These are phyloP conservation scores for Ceratopteris richardii DNA, from an alignment of 75 land plant genomes.

Conservation along the genomic window DNA sequence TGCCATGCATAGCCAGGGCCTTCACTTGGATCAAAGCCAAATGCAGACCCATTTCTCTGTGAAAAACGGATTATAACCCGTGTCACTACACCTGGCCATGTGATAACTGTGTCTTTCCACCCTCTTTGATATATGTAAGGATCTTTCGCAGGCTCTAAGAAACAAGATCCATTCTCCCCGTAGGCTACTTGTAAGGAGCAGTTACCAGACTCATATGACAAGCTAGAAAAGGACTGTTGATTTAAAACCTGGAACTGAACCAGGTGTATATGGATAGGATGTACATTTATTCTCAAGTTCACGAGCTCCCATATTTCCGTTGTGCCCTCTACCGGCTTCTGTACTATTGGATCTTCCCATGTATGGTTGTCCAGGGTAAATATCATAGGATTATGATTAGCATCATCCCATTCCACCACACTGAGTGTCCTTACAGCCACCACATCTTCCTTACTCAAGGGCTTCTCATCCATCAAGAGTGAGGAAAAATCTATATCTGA, in stretches of 20 bases:
- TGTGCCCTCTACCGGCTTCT: conserved; percentile 23
- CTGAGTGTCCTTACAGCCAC: conserved; percentile 2
- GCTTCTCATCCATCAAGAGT: background rate
- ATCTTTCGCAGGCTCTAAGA: background rate
- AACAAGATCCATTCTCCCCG: background rate
- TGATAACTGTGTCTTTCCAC: conserved; percentile 35
- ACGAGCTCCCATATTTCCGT: conserved; percentile 31
- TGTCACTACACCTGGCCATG: conserved; percentile 16
- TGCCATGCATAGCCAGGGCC: conserved; percentile 37
- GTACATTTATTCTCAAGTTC: conserved; percentile 21
- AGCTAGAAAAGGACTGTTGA: background rate
- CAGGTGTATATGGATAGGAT: conserved; percentile 36
- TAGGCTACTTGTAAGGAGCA: background rate
- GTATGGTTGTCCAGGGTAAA: conserved; percentile 10
- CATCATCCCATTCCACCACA: conserved; percentile 11
- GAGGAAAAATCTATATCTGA: background rate
- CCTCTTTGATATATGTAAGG: conserved; percentile 9
- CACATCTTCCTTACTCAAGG: background rate
- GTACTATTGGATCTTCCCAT: conserved; percentile 21
- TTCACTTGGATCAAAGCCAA: conserved; percentile 25
- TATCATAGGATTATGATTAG: conserved; percentile 12
- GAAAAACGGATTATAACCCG: conserved; percentile 15
- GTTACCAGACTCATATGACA: background rate
- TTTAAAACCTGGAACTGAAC: conserved; percentile 10
- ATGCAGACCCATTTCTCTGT: conserved; percentile 4